Base-by-base conservation (phyloP, 495 filamentous ascomycete genomes). In the Melanomma pulvis-pyrius region DNA sequence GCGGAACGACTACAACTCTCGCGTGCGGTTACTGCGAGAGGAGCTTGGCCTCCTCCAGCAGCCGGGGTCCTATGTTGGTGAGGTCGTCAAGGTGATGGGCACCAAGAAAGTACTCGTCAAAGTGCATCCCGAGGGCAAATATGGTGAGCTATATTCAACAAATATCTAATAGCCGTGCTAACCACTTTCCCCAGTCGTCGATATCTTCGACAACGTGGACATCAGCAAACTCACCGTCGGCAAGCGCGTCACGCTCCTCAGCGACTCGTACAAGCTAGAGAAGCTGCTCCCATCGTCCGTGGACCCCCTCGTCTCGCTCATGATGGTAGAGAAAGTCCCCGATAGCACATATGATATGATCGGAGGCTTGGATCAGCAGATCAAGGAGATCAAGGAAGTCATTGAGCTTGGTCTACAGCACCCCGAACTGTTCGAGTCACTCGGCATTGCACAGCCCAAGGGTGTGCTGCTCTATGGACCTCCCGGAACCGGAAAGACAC, bases 321-420 rank as follows among this genome's bases (percentile, higher is more conserved):
- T 99, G 94, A 98, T 99, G 96, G 94, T 99, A 48, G 94, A 99
- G 78, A 99, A 99, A 80, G 94, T 99, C 26, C 94, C 94, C 28
- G 94, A 99, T 81, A 96, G 92, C 81, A 99, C 94, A 74, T 99
- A 99, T 82, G 94, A 99, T 80, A 99, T 99, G 94, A 99, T 99
- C 73, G 94, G 94, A 77, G 94, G 94, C 65, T 83, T 99, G 50
- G 96, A 98, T 71, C 96, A 99, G 75, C 94, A 99, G 74, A 98
- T 99, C 81, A 98, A 99, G 82, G 96, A 99, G 79, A 99, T 99
- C 82, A 99, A 99, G 81, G 94, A 99, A 77, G 94, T 99, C 59
- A 98, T 99, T 77, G 94, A 99, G 81, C 90, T 99, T 32, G 94
- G 94, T 59, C 84, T 99, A 61, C 96, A 98, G 81, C 94, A 99